A percentile compares a stretch with the other conserved stretches of the same genome.
Evolutionary conservation across 2,329 filamentous ascomycete genomes (phyloP).

Genomic region (Pleurostoma richardsiae): DNA sequence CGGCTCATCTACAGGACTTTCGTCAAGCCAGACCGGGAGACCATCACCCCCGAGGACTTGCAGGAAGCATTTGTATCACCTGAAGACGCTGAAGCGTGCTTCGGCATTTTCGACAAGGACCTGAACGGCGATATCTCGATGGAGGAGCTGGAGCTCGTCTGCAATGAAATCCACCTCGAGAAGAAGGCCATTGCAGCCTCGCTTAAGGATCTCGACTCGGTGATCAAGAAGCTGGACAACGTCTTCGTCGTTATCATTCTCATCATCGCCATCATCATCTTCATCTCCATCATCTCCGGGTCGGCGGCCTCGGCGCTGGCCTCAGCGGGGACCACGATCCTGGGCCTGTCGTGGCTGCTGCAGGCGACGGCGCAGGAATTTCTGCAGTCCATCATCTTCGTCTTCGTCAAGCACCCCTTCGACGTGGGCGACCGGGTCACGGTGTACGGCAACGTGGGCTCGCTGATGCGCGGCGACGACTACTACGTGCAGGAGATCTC

Average conservation of each 20-base stretch:
- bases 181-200: constrained; percentile 94
- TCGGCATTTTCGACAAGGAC: constrained; percentile 91
- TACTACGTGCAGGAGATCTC: constrained; percentile 96
- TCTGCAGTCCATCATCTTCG: constrained; percentile 87
- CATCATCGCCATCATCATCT: constrained; percentile 76
- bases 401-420: constrained; percentile 96
- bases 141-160: constrained; percentile 89
- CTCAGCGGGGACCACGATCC: constrained; percentile 79
- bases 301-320: constrained; percentile 89
- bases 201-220: constrained; percentile 89
- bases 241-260: constrained; percentile 85
- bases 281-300: constrained; percentile 83
- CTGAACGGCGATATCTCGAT: constrained; percentile 95
- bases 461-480: constrained; percentile 75
- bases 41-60: constrained; percentile 73
- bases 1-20: constrained; percentile 86
- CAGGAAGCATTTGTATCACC: constrained; percentile 72
- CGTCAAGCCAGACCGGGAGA: constrained; percentile 67
- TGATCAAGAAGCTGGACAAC: constrained; percentile 83
- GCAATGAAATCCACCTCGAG: constrained; percentile 90
- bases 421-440: constrained; percentile 92
- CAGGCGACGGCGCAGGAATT: constrained; percentile 93
- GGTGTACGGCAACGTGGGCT: constrained; percentile 84
- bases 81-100: constrained; percentile 85
- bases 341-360: constrained; percentile 89